Evolutionary conservation across 169 alveolate species (phyloP), one percentile per base, ranked within the genome.

Genomic region (Babesia caballi): DNA sequence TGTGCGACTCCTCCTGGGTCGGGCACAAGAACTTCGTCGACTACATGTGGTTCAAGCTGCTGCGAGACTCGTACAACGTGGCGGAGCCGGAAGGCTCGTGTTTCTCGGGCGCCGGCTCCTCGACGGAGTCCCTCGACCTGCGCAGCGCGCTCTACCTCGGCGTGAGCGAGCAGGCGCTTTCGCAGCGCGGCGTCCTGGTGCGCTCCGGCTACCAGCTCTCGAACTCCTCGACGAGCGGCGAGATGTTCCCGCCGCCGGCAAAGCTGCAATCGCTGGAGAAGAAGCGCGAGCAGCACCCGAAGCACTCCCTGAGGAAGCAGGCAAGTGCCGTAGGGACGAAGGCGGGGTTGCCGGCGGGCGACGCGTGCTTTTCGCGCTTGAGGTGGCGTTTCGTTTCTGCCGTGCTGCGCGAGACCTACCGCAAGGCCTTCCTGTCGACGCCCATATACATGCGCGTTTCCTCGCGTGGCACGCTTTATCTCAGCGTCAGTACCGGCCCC

Each of bases 1-100:
- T 78, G 56, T 58, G 81, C 30, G 87, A 78, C 38, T 65, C 82
- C 23, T 57, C 87, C n/a, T 78, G 87, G 87, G 42, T 65, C 8
- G 87, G 87, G 25, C 68, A 78, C 60, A 42, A 44, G 51, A 65
- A 78, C 82, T 69, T 69, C 51, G 60, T 78, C 28, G 60, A 68
- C 35, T 78, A 57, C 59, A 42, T 71, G 71, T 71, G 82, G 82
- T 71, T 9, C 60, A 71, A 59, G 72, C 19, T 71, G 7, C 66
- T 71, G 61, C 30, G 82, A 28, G 74, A 71, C 40, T 23, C 42
- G 28, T 71, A 23, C 35, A 42, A 47, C 51, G 7, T 60, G 32
- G 65, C 25, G 6, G 73, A 57, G n/a, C 50, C 60, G 17, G 73
- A 23, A 12, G 53, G 14, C 14, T 17, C 54, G 1, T 15, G 36